Percentiles rank a stretch among this genome's conserved stretches.
Conservation (phyloP, 805 yeast species). For the Torulaspora quercuum region DNA sequence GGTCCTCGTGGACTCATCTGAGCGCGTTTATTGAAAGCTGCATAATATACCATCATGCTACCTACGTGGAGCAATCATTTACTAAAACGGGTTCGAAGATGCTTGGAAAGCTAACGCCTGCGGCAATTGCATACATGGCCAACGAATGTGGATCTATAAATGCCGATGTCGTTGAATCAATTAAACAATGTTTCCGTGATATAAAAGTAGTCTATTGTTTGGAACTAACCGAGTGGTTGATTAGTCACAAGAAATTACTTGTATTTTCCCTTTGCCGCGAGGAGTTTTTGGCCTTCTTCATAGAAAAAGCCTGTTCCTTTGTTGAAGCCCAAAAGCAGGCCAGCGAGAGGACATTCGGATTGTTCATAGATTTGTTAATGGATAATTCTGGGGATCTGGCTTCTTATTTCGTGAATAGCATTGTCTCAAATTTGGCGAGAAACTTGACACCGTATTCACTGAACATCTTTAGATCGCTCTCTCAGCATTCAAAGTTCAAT, state of each 20-base stretch:
- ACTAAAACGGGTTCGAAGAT: background rate
- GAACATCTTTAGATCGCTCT: background rate
- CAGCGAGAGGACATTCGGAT: constrained; percentile 1
- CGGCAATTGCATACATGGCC: constrained; percentile 12
- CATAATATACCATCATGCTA: constrained; percentile 1
- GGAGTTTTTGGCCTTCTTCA: constrained; percentile 16
- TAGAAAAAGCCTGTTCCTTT: constrained; percentile 4
- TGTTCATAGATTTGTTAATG: constrained; percentile 4
- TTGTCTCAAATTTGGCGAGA: background rate
- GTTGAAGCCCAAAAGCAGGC: constrained; percentile 1
- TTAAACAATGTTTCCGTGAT: constrained; percentile 8
- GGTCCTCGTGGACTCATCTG: constrained; percentile 10
- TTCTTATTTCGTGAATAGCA: constrained; percentile 2
- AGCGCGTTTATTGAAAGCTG: constrained; percentile 11
- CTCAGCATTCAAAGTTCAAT: background rate
- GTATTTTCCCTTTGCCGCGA: constrained; percentile 10
- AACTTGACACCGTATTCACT: background rate
- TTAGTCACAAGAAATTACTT: constrained; percentile 10
- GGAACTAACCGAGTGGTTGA: constrained; percentile 9
- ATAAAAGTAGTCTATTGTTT: constrained; percentile 1
- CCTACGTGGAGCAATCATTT: constrained; percentile 5
- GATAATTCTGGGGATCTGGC: constrained; percentile 2
- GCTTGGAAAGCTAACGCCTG: constrained; percentile 6
- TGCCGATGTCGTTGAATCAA: constrained; percentile 7
- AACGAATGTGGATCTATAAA: constrained; percentile 15